A percentile compares a stretch with the other conserved stretches of the same genome.
Conservation (phyloP, 768 basidiomycete genomes). For the Rhodocollybia butyracea region DNA sequence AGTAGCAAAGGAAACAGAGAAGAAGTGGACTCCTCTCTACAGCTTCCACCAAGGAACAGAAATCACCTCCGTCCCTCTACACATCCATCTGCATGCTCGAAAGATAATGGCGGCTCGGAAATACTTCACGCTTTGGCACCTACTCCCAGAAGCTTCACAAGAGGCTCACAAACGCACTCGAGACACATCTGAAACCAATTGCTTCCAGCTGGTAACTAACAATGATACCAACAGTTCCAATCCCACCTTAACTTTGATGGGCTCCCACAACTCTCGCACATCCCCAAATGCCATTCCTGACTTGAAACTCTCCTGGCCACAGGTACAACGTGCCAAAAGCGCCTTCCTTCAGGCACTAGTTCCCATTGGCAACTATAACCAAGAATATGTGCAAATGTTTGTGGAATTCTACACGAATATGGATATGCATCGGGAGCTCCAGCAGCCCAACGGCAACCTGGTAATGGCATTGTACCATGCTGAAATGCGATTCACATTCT, state of each 20-base stretch:
- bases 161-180: background rate
- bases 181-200: background rate
- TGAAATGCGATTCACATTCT: background rate
- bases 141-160: background rate
- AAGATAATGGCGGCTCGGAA: background rate
- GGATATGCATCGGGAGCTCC: background rate
- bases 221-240: background rate
- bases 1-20: constrained; percentile 14
- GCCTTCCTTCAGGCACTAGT: background rate
- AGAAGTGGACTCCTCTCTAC: constrained; percentile 1
- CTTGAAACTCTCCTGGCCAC: background rate
- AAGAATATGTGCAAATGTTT: background rate
- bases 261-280: background rate
- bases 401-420: constrained; percentile 3
- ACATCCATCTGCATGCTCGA: background rate
- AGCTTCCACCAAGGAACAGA: background rate
- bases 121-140: constrained; percentile 7
- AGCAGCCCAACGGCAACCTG: background rate
- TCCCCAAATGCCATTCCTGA: background rate
- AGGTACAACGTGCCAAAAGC: background rate
- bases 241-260: background rate
- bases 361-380: background rate
- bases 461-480: constrained; percentile 6
- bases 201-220: background rate
- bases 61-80: background rate